phyloP scores from a whole-genome alignment of 75 land plant genomes.

The Pinus taeda region DNA sequence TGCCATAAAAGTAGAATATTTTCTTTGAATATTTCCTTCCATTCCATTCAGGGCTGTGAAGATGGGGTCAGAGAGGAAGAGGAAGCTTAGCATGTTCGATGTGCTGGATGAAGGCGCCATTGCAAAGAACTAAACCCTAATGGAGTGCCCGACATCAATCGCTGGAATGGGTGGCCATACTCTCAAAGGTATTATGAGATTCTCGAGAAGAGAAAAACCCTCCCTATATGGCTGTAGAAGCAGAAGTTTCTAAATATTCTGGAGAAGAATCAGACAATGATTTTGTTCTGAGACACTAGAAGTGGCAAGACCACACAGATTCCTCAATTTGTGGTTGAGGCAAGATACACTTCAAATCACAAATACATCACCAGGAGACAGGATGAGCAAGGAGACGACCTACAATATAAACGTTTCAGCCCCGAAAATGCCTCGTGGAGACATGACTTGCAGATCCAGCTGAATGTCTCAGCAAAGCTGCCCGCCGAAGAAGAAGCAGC shows the following conservation, averaged over 20 bases:
- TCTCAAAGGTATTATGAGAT: constrained; percentile 86
- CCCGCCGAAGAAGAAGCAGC: too few species aligned
- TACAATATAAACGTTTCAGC: too few species aligned
- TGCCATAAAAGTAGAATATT: too few species aligned
- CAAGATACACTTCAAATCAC: constrained; percentile 57
- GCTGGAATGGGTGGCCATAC: constrained; percentile 78
- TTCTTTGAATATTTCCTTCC: too few species aligned
- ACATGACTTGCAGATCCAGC: too few species aligned
- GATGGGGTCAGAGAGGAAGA: constrained; percentile 88
- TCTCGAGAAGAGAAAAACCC: constrained; percentile 82
- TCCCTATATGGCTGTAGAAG: constrained; percentile 95
- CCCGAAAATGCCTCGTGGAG: too few species aligned
- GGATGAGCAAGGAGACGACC: too few species aligned
- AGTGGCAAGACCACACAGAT: constrained; percentile 98
- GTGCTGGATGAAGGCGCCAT: constrained; percentile 80
- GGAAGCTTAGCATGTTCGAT: constrained; percentile 95
- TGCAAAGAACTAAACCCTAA: constrained; percentile 40
- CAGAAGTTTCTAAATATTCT: constrained; percentile 72
- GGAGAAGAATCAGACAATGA: constrained; percentile 66
- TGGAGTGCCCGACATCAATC: constrained; percentile 42
- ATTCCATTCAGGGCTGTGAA: neutral
- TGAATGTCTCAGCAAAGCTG: too few species aligned
- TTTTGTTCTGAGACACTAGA: constrained; percentile 95
- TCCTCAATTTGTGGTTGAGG: constrained; percentile 95
- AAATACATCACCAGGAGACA: constrained; percentile 81